Base-by-base conservation (phyloP, 768 basidiomycete genomes). In the Chalciporus piperatus region DNA sequence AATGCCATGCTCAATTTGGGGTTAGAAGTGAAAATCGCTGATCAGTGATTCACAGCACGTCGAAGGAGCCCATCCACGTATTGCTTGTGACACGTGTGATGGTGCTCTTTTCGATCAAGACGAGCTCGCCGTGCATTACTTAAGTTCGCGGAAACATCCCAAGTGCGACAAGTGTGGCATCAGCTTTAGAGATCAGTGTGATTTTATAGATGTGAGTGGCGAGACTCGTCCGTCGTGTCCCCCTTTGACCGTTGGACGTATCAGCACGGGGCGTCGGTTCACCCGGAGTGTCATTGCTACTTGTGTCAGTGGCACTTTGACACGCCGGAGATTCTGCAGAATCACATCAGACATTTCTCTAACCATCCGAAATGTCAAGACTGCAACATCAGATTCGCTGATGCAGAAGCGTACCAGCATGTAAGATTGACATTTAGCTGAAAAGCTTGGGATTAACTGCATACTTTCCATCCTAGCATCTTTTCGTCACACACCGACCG, bases 321-420 rank as follows among this genome's bases (percentile, higher is more conserved):
- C 37, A 66, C 66, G 13, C 45, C 61, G 2, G 69, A 72, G 20
- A 58, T 65, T 17, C 52, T 76, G 22, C 66, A 72, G 41, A 65
- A 64, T 27, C 79, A 81, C 52, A 76, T 74, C 57, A 63, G 52
- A 17, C 65, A 67, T 11, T 78, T 79, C 16, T 62, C 67, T 20
- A 62, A 56, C 16, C 80, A 81, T 60, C 76, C 80, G 3, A 74
- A 72, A 47, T 80, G 80, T 49, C 52, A 61, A 22, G 58, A 64
- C 27, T 81, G 79, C 46, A 58, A 64, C n/a, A 45, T 70, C 41
- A 74, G 76, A 27, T 79, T 78, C 50, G 54, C 64, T 41, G 73
- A 76, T 50, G 61, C 69, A 22, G 66, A 66, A 40, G 65, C 66
- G 2, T 68, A 72, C 51, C 63, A 70, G 52, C 58, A 70, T 43